Base-by-base conservation (phyloP, 1,284 basidiomycete genomes). In the Microbotryomycetes sp. region DNA sequence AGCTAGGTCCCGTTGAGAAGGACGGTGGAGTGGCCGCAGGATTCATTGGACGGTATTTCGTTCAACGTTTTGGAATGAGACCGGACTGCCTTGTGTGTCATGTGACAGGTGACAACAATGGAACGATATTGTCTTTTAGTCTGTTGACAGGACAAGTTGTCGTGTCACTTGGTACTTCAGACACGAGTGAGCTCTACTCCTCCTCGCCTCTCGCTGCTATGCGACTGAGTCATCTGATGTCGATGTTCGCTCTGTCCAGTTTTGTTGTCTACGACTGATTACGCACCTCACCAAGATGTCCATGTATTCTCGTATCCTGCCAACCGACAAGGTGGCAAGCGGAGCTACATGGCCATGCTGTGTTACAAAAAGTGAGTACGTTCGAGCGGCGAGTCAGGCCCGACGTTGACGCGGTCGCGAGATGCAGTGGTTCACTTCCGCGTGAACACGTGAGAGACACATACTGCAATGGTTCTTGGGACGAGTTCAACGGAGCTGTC, bases 101-200 rank as follows among this genome's bases (percentile, higher is more conserved):
- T 0, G 89, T 91, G 71, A 93, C 90, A 0, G 92, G 92, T 14
- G 92, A 96, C 75, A 96, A 96, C 74, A 87, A 91, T 3, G 89
- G 89, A 1, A 92, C 89, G 3, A 84, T 93, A 64, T 81, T 91
- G 51, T 84, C 86, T 2, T 81, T 92, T 54, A 75, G 74, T 25
- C 62, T 75, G n/a, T 60, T 64, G n/a, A 85, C 86, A n/a, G 83
- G 87, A 63, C 89, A 94, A 73, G 91, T 89, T 6, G 80, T 94
- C 46, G 81, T 94, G 31, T 92, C 89, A 12, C 81, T 94, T n/a
- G 91, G 91, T 31, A 96, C 91, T 6, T 92, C 89, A 0, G 92
- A 91, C 15, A 93, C 91, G 0, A 84, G 55, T 57, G 46, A 16
- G 55, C 25, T 48, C 45, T 6, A 19, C 16, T 92, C 67, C 81